phyloP scores from a whole-genome alignment of 169 alveolate species.

The Plasmodium cynomolgi region DNA sequence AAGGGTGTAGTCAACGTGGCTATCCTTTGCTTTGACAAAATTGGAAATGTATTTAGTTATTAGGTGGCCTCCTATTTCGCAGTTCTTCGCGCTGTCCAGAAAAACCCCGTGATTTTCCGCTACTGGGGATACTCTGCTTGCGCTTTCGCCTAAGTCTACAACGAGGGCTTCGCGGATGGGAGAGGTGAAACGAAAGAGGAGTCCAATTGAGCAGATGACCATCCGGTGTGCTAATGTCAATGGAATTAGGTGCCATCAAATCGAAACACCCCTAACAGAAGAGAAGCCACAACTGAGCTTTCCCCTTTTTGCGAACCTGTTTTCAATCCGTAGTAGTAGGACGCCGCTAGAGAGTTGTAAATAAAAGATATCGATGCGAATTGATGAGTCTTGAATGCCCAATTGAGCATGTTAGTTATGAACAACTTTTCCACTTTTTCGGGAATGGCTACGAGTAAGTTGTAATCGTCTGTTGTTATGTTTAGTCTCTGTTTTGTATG shows the following conservation, averaged over 20 bases:
- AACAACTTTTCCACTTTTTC: conserved; percentile 55
- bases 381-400: conserved; percentile 65
- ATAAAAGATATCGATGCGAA: conserved; percentile 68
- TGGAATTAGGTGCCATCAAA: background rate
- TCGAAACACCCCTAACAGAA: background rate
- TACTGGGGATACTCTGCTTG: conserved; percentile 56
- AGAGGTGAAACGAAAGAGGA: background rate
- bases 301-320: conserved; percentile 28
- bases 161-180: conserved; percentile 30
- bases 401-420: conserved; percentile 28
- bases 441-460: conserved; percentile 53
- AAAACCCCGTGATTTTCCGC: conserved; percentile 71
- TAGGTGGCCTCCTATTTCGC: conserved; percentile 70
- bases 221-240: background rate
- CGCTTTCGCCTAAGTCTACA: conserved; percentile 69
- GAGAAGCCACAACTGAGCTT: background rate
- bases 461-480: conserved; percentile 43
- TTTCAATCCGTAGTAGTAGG: conserved; percentile 70
- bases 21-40: conserved; percentile 66
- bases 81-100: conserved; percentile 12
- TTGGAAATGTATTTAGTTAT: conserved; percentile 71
- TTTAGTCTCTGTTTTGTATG: conserved; percentile 35
- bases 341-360: conserved; percentile 58
- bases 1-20: conserved; percentile 44
- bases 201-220: background rate